Percentiles rank a stretch among this genome's conserved stretches.
Evolutionary conservation across 192 early-diverging fungal genomes (phyloP).

Genomic region (Neocallimastix lanati): DNA sequence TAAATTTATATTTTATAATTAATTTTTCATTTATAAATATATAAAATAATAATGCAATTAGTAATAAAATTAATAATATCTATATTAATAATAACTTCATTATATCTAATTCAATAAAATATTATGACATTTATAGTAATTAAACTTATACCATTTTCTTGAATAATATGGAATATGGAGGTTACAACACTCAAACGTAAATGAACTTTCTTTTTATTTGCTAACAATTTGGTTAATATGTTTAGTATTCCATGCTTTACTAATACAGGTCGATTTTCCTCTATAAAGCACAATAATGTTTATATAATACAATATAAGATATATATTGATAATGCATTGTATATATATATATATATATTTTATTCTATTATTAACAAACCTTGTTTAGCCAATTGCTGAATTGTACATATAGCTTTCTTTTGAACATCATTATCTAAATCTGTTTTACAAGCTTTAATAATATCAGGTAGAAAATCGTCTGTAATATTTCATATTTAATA

Average conservation of each 20-base stretch:
- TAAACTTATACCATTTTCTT: constrained; percentile 25
- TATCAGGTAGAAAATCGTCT: constrained; percentile 32
- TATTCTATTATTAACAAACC: constrained; percentile 15
- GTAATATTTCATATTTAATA: neutral
- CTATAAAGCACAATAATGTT: constrained; percentile 14
- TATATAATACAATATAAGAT: no score
- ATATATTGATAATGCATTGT: no score
- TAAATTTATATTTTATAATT: no score
- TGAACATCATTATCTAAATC: constrained; percentile 19
- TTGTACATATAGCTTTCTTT: constrained; percentile 35
- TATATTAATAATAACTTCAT: no score
- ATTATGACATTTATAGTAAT: no score
- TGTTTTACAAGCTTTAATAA: constrained; percentile 29
- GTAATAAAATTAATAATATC: no score
- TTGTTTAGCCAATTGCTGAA: constrained; percentile 45
- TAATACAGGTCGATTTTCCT: constrained; percentile 31
- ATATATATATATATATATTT: no score
- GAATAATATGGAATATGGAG: constrained; percentile 47
- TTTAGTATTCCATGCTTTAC: constrained; percentile 36
- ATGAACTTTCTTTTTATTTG: constrained; percentile 25
- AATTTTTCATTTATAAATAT: no score
- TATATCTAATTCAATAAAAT: no score
- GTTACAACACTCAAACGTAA: constrained; percentile 43
- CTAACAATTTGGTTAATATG: constrained; percentile 33
- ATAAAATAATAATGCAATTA: no score